Percentiles rank a stretch among this genome's conserved stretches.
phyloP scores from a whole-genome alignment of 495 filamentous ascomycete species.

The Penicillium canescens region DNA sequence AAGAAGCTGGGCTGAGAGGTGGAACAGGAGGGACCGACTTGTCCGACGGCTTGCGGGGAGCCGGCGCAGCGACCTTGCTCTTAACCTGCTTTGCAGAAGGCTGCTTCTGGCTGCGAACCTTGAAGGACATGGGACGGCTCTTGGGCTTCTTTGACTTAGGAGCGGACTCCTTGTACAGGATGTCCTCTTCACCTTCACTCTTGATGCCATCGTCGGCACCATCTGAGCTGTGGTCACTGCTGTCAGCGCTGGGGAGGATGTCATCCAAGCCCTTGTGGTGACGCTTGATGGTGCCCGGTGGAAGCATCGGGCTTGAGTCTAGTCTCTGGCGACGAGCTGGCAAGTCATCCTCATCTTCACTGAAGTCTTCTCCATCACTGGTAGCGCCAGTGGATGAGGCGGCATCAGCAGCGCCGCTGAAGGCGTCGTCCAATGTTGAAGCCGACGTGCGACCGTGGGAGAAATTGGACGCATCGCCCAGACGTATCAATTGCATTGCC shows the following conservation, averaged over 20 bases:
- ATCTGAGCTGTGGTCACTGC: conserved; percentile 69
- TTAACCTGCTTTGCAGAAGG: conserved; percentile 39
- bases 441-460: conserved; percentile 87
- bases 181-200: conserved; percentile 51
- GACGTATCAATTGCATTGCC: conserved; percentile 89
- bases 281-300: conserved; percentile 50
- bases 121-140: conserved; percentile 36
- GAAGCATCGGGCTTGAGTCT: conserved; percentile 56
- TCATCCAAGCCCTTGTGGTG: conserved; percentile 59
- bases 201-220: conserved; percentile 55
- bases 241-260: conserved; percentile 66
- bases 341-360: conserved; percentile 67
- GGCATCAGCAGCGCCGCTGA: conserved; percentile 82
- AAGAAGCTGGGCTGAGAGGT: conserved; percentile 57
- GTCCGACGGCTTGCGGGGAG: conserved; percentile 48
- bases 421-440: conserved; percentile 90
- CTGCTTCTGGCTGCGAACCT: conserved; percentile 38
- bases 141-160: conserved; percentile 50
- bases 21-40: conserved; percentile 50
- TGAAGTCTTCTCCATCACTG: conserved; percentile 75
- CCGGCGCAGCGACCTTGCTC: conserved; percentile 37
- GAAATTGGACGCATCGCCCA: conserved; percentile 89
- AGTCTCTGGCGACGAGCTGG: conserved; percentile 62
- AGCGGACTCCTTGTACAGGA: conserved; percentile 39
- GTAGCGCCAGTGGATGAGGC: conserved; percentile 83